A percentile compares a stretch with the other conserved stretches of the same genome.
These are phyloP conservation scores for Paraglomus occultum DNA, from an alignment of 192 early-diverging fungal genomes.

Conservation along the genomic window DNA sequence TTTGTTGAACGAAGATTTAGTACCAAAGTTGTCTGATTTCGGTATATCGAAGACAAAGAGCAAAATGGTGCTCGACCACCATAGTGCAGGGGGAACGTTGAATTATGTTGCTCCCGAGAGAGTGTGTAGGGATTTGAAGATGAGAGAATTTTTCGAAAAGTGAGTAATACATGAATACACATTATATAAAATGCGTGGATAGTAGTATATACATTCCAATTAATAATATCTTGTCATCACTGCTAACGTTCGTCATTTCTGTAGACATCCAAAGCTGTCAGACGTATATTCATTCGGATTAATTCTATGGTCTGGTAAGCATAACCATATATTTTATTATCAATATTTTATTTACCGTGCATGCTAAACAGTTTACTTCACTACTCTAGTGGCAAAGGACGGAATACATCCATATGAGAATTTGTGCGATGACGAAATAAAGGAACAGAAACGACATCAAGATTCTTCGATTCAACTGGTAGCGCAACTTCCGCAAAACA, in stretches of 20 bases:
- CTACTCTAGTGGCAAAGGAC: slow-evolving; percentile 8
- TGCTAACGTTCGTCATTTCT: not conserved
- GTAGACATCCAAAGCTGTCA: slow-evolving; percentile 20
- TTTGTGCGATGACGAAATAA: slow-evolving; percentile 19
- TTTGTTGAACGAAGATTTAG: not conserved
- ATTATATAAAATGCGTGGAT: too few species aligned
- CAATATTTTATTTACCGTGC: not conserved
- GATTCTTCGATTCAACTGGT: not conserved
- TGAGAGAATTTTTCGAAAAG: slow-evolving; percentile 21
- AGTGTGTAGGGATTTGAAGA: slow-evolving; percentile 8
- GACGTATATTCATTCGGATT: slow-evolving; percentile 27
- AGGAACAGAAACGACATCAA: slow-evolving; percentile 4
- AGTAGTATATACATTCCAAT: too few species aligned
- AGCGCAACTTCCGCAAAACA: not conserved
- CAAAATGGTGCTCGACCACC: slow-evolving; percentile 15
- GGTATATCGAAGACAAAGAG: slow-evolving; percentile 23
- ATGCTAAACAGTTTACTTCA: not conserved
- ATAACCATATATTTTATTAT: not conserved
- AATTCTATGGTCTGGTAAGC: slow-evolving; percentile 27
- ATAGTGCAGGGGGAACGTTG: slow-evolving; percentile 20
- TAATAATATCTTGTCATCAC: too few species aligned
- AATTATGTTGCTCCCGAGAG: slow-evolving; percentile 29
- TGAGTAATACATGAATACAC: too few species aligned
- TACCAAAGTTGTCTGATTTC: slow-evolving; percentile 27
- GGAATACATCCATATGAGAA: slow-evolving; percentile 24